A percentile compares a stretch with the other conserved stretches of the same genome.
Evolutionary conservation across 495 filamentous ascomycete species (phyloP).

Genomic region (Chaetomidium leptoderma): DNA sequence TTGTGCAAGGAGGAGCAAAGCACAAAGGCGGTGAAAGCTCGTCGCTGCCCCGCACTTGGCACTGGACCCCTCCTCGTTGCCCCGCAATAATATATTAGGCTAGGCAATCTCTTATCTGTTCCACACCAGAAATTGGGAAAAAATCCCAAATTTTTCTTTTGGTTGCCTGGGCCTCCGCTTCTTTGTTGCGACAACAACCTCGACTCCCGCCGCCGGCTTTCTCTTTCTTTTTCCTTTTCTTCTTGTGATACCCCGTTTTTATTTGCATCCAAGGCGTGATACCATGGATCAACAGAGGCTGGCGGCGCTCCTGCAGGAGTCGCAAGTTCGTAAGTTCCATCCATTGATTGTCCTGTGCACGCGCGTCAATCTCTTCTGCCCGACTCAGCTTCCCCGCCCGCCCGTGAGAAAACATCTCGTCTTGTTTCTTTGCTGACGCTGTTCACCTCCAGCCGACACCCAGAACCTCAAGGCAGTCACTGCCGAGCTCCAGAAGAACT

Average conservation of each 20-base stretch:
- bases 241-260: constrained; percentile 32
- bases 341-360: too few species aligned
- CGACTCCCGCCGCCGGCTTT: constrained; percentile 6
- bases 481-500: constrained; percentile 82
- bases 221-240: constrained; percentile 17
- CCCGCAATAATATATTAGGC: constrained; percentile 19
- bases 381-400: background rate
- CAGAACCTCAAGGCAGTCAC: constrained; percentile 83
- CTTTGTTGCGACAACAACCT: constrained; percentile 16
- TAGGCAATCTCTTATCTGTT: constrained; percentile 27
- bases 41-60: constrained; percentile 2
- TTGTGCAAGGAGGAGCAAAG: background rate
- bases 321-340: constrained; percentile 66
- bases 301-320: constrained; percentile 67
- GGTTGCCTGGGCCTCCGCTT: constrained; percentile 2
- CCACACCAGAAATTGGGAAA: constrained; percentile 30
- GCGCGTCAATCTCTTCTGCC: too few species aligned
- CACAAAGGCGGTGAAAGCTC: constrained; percentile 7
- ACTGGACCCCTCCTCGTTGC: constrained; percentile 3
- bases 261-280: constrained; percentile 4
- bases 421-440: background rate
- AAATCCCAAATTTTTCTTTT: constrained; percentile 20
- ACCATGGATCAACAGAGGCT: constrained; percentile 72
- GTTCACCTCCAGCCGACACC: constrained; percentile 58
- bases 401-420: background rate